phyloP scores from a whole-genome alignment of 805 yeast genomes.

The Kuraishia cidri region DNA sequence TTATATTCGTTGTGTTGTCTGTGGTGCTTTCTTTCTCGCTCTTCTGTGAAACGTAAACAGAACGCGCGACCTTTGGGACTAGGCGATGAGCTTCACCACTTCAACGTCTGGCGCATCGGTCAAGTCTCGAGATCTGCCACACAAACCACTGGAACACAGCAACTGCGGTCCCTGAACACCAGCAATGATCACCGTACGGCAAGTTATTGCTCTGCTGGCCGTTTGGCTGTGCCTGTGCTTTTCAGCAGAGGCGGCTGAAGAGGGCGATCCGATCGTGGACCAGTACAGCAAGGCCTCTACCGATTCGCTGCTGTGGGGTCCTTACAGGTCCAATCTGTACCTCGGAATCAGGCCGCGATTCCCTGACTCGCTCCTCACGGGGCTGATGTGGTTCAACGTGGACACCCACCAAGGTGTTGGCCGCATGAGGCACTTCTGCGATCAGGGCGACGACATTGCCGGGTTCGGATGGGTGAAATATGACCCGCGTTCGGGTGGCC shows the following conservation, averaged over 20 bases:
- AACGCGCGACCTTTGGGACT: not conserved
- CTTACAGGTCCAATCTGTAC: constrained; percentile 81
- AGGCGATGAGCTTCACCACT: no score
- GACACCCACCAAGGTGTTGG: constrained; percentile 45
- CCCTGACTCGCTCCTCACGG: constrained; percentile 68
- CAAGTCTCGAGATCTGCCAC: not conserved
- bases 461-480: constrained; percentile 82
- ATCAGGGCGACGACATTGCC: constrained; percentile 58
- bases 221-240: no score
- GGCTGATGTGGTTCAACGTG: constrained; percentile 82
- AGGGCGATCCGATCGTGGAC: constrained; percentile 2
- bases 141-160: not conserved
- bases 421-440: constrained; percentile 64
- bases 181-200: not conserved
- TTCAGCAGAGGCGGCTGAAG: not conserved
- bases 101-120: not conserved
- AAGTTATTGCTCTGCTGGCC: not conserved
- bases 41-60: not conserved
- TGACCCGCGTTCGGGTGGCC: constrained; percentile 86
- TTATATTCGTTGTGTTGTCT: not conserved
- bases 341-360: constrained; percentile 78
- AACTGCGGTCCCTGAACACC: not conserved
- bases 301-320: constrained; percentile 77
- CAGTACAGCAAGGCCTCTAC: constrained; percentile 27
- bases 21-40: not conserved